These are phyloP conservation scores for Withania somnifera DNA, from an alignment of 305 asterid species.

Conservation along the genomic window DNA sequence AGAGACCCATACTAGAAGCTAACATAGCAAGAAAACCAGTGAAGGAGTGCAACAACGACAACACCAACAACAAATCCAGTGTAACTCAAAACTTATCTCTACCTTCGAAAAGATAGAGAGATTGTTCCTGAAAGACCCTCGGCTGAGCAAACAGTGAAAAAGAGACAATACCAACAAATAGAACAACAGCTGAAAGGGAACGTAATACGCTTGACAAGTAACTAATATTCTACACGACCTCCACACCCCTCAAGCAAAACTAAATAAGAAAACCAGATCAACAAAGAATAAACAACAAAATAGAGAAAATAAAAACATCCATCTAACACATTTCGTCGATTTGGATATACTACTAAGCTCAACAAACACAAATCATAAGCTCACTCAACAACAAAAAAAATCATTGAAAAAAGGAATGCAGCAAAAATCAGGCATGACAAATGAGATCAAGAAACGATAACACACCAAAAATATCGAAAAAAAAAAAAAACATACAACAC, in stretches of 20 bases:
- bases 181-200: too few relatives aligned
- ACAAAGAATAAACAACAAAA: not conserved
- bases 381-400: not conserved
- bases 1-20: not conserved
- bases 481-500: not conserved
- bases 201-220: too few relatives aligned
- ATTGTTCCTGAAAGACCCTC: too few relatives aligned
- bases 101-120: too few relatives aligned
- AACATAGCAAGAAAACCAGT: not conserved
- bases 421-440: not conserved
- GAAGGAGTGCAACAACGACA: not conserved
- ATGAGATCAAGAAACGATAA: not conserved
- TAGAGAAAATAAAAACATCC: not conserved
- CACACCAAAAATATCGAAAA: not conserved
- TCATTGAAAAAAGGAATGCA: not conserved
- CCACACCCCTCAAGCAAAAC: too few relatives aligned
- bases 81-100: too few relatives aligned
- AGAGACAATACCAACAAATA: too few relatives aligned
- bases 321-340: not conserved
- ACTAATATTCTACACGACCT: too few relatives aligned
- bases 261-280: not conserved
- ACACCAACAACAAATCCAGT: too few relatives aligned
- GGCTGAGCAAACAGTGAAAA: too few relatives aligned
- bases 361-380: not conserved
- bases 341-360: not conserved